Conservation (phyloP, 352 stramenopile species). For the Elongisporangium anandrum region DNA sequence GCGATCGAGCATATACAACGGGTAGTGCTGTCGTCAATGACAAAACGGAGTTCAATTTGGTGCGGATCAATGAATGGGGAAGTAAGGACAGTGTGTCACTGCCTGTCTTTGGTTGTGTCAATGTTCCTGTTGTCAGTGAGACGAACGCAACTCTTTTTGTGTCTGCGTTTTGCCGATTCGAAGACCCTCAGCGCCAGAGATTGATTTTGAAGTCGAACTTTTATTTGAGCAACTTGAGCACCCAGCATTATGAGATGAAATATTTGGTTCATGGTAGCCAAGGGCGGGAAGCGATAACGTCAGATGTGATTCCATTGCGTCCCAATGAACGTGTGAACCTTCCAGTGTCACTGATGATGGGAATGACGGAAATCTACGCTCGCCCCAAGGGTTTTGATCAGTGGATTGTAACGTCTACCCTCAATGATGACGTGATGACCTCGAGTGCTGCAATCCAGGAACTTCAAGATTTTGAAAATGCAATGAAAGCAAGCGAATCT, state of each 20-base stretch:
- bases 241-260: conserved; percentile 67
- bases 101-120: conserved; percentile 58
- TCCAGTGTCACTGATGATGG: conserved; percentile 69
- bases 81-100: conserved; percentile 33
- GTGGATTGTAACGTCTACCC: conserved; percentile 68
- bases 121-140: conserved; percentile 43
- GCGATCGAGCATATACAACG: neutral
- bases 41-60: conserved; percentile 28
- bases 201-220: conserved; percentile 80
- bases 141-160: conserved; percentile 48
- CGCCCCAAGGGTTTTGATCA: conserved; percentile 58
- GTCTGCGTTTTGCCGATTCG: conserved; percentile 61
- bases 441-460: conserved; percentile 49
- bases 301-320: conserved; percentile 49
- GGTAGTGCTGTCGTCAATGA: conserved; percentile 23
- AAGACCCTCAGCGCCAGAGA: conserved; percentile 54
- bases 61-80: conserved; percentile 67
- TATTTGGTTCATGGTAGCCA: conserved; percentile 58
- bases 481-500: conserved; percentile 29
- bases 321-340: conserved; percentile 65
- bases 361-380: conserved; percentile 79
- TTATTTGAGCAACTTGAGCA: conserved; percentile 79
- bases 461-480: conserved; percentile 44
- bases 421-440: conserved; percentile 78
- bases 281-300: conserved; percentile 41